phyloP scores from a whole-genome alignment of 2,329 filamentous ascomycete species.

The Pseudocercospora fijiensis region DNA sequence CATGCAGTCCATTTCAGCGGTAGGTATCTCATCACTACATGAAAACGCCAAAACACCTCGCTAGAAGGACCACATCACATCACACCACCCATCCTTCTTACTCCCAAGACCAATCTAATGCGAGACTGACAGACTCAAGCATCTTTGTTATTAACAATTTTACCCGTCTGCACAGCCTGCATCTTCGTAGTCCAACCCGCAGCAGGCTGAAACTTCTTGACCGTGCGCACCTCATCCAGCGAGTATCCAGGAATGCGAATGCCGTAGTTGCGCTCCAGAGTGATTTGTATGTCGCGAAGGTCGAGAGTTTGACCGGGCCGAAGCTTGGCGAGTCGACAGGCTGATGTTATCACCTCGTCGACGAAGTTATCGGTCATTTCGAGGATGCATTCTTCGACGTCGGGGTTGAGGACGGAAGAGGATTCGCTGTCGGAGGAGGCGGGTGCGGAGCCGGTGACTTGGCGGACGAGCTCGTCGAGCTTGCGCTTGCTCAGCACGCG shows the following conservation, averaged over 20 bases:
- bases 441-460: conserved; percentile 81
- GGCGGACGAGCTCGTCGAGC: conserved; percentile 88
- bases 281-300: conserved; percentile 62
- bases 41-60: conserved; percentile 1
- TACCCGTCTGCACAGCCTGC: conserved; percentile 91
- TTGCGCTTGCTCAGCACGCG: conserved; percentile 97
- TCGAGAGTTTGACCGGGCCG: conserved; percentile 88
- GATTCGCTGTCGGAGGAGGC: conserved; percentile 62
- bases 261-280: conserved; percentile 65
- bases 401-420: conserved; percentile 69
- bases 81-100: background rate
- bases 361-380: conserved; percentile 92
- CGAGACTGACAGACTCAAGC: conserved; percentile 9
- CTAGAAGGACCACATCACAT: background rate
- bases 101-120: background rate
- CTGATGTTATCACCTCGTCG: conserved; percentile 81
- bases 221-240: conserved; percentile 88
- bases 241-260: conserved; percentile 88
- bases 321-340: conserved; percentile 89
- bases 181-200: conserved; percentile 93
- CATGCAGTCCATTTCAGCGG: background rate
- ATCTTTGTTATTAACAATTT: conserved; percentile 57
- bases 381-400: conserved; percentile 94
- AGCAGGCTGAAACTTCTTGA: conserved; percentile 87
- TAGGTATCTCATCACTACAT: background rate